Evolutionary conservation across 495 filamentous ascomycete species (phyloP).

Genomic region (Hamigera avellanea): DNA sequence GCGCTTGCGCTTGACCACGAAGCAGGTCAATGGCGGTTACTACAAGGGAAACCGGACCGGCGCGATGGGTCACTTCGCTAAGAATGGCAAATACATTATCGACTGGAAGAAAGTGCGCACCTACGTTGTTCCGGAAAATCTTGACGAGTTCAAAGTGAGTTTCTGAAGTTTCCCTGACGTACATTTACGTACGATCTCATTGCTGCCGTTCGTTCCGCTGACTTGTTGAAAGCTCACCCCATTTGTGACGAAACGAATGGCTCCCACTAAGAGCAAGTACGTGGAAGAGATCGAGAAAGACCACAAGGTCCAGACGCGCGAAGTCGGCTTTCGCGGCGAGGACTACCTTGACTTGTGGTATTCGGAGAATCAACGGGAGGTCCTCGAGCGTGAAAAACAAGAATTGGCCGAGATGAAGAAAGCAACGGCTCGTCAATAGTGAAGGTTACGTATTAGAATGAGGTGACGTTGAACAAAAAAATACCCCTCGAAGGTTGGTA

Average conservation of each 20-base stretch:
- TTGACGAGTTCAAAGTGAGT: slow-evolving; percentile 62
- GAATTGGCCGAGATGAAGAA: slow-evolving; percentile 11
- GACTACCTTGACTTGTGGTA: slow-evolving; percentile 33
- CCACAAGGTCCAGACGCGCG: slow-evolving; percentile 12
- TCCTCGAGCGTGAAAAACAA: slow-evolving; percentile 19
- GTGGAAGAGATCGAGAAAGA: slow-evolving; percentile 19
- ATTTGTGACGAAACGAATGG: slow-evolving; percentile 63
- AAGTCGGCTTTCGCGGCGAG: slow-evolving; percentile 20
- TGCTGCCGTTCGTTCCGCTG: slow-evolving; percentile 3
- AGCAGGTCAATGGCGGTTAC: slow-evolving; percentile 82
- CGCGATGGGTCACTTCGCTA: slow-evolving; percentile 75
- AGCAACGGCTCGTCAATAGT: neutral
- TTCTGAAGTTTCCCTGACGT: no score
- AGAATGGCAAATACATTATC: slow-evolving; percentile 71
- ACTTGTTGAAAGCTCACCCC: slow-evolving; percentile 58
- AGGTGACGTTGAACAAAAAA: no score
- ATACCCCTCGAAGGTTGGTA: no score
- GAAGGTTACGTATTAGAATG: no score
- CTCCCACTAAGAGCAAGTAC: slow-evolving; percentile 26
- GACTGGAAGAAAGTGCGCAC: slow-evolving; percentile 82
- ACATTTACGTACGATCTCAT: no score
- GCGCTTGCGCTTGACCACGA: slow-evolving; percentile 72
- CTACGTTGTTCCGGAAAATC: slow-evolving; percentile 62
- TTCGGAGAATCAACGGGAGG: slow-evolving; percentile 22
- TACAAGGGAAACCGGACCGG: slow-evolving; percentile 94